Evolutionary conservation across 345 rosid genomes (phyloP).

Genomic region (Ceriops decandra): DNA sequence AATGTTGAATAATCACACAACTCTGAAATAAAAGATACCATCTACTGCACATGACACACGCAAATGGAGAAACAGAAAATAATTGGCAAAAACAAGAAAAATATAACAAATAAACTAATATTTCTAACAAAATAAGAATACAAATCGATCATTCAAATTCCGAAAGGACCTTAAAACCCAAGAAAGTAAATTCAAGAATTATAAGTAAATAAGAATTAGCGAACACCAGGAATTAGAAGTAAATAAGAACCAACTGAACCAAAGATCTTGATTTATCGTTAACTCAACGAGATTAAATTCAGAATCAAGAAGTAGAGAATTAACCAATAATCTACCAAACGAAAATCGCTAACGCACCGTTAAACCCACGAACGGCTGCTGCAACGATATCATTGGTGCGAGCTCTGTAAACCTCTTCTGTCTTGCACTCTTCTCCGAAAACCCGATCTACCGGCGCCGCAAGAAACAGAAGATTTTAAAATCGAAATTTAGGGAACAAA

Average conservation of each 20-base stretch:
- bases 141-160: neutral
- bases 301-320: neutral
- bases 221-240: no score
- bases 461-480: neutral
- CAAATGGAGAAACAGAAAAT: no score
- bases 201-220: no score
- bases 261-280: no score
- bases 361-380: slow-evolving; percentile 88
- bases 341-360: slow-evolving; percentile 43
- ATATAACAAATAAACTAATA: no score
- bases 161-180: neutral
- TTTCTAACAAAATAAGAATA: no score
- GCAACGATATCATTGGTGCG: slow-evolving; percentile 72
- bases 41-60: no score
- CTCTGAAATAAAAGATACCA: no score
- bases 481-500: neutral
- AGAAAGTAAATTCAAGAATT: no score
- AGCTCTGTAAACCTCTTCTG: slow-evolving; percentile 59
- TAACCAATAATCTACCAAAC: neutral
- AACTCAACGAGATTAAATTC: neutral
- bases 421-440: slow-evolving; percentile 64
- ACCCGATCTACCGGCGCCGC: slow-evolving; percentile 42
- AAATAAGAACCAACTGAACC: no score
- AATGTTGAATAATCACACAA: no score
- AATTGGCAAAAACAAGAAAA: no score